Percentiles rank a stretch among this genome's conserved stretches.
These are phyloP conservation scores for Galerina sulciceps DNA, from an alignment of 768 basidiomycete genomes.

Conservation along the genomic window DNA sequence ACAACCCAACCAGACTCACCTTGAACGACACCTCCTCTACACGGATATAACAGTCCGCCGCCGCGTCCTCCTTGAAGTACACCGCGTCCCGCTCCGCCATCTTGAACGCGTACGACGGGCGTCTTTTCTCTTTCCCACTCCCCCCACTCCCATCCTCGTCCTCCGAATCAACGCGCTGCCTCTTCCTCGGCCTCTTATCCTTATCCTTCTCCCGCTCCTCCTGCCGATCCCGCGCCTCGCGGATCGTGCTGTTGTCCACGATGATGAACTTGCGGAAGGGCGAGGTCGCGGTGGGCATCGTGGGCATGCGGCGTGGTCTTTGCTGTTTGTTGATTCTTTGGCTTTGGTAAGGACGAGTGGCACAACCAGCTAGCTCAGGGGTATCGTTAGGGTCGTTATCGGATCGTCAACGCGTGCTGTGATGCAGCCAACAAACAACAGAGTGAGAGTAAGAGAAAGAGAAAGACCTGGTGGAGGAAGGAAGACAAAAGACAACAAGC, in stretches of 20 bases:
- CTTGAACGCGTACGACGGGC: neutral
- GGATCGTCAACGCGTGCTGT: too few species aligned
- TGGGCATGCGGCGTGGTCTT: too few species aligned
- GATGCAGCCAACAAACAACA: too few species aligned
- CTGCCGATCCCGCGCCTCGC: slow-evolving; percentile 31
- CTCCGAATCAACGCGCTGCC: slow-evolving; percentile 25
- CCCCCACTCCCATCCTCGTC: slow-evolving; percentile 7
- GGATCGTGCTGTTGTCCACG: slow-evolving; percentile 35
- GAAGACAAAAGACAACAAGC: too few species aligned
- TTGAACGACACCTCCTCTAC: slow-evolving; percentile 53
- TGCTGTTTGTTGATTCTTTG: too few species aligned
- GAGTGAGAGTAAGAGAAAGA: too few species aligned
- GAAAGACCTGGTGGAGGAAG: too few species aligned
- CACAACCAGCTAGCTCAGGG: too few species aligned
- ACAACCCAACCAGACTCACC: slow-evolving; percentile 41
- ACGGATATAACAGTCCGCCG: slow-evolving; percentile 45
- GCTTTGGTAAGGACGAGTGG: too few species aligned
- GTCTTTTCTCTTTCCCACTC: neutral
- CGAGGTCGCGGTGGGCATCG: too few species aligned
- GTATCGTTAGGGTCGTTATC: too few species aligned
- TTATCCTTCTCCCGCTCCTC: slow-evolving; percentile 27
- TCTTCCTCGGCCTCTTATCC: slow-evolving; percentile 23
- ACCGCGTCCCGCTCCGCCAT: slow-evolving; percentile 34
- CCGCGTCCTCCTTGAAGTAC: slow-evolving; percentile 40
- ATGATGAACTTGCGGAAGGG: slow-evolving; percentile 26